phyloP scores from a whole-genome alignment of 148 eudicot genomes.

The Arctostaphylos glauca region DNA sequence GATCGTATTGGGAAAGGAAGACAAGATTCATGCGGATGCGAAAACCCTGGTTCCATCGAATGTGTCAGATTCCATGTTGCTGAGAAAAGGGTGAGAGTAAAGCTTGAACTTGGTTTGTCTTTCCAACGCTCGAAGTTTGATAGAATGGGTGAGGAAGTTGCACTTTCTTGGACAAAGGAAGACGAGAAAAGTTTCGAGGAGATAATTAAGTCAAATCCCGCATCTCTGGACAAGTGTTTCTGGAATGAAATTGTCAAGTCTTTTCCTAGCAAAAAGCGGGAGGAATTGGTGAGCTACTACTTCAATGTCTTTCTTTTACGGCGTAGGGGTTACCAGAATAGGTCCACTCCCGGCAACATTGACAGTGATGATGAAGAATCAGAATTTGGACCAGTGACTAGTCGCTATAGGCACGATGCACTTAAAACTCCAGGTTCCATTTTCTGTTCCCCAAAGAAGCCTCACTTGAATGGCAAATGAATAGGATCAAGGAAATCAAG shows the following conservation, averaged over 20 bases:
- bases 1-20: constrained; percentile 73
- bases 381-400: constrained; percentile 33
- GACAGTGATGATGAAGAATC: constrained; percentile 87
- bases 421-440: constrained; percentile 40
- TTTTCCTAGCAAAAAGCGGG: constrained; percentile 48
- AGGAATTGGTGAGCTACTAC: constrained; percentile 74
- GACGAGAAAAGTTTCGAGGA: constrained; percentile 53
- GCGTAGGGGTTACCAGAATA: constrained; percentile 68
- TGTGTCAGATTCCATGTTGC: constrained; percentile 66
- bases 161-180: constrained; percentile 54
- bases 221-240: constrained; percentile 43
- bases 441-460: constrained; percentile 46
- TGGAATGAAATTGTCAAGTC: constrained; percentile 49
- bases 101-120: constrained; percentile 64
- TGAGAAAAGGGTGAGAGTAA: constrained; percentile 51
- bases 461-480: constrained; percentile 17
- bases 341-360: constrained; percentile 42
- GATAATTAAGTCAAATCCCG: constrained; percentile 56
- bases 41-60: constrained; percentile 46
- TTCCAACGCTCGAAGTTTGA: constrained; percentile 63
- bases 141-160: constrained; percentile 76
- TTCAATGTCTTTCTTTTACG: constrained; percentile 69
- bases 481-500: constrained; percentile 13
- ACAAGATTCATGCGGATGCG: constrained; percentile 61
- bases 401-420: constrained; percentile 25